Conservation (phyloP, 23 red algal genomes). For the Gracilaria gracilis region DNA sequence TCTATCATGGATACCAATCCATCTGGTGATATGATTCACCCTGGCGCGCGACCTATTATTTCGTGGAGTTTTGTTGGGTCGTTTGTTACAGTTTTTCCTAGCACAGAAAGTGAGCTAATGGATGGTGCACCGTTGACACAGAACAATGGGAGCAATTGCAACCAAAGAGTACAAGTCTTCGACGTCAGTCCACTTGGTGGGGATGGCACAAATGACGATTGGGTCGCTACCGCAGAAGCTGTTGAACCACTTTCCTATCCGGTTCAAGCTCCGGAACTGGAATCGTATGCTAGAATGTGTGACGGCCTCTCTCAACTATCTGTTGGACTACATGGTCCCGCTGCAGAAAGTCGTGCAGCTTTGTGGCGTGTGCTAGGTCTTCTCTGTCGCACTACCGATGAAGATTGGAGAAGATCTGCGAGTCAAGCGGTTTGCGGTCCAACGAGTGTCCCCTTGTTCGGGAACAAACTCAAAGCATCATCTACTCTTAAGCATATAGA, state of each 20-base stretch:
- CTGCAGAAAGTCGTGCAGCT: conserved; percentile 48
- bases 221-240: conserved; percentile 42
- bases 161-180: conserved; percentile 25
- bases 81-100: conserved; percentile 39
- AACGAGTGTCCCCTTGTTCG: conserved; percentile 45
- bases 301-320: conserved; percentile 34
- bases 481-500: conserved; percentile 4
- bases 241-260: conserved; percentile 32
- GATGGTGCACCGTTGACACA: neutral
- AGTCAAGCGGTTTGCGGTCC: conserved; percentile 39
- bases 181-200: conserved; percentile 5
- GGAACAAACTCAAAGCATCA: conserved; percentile 4
- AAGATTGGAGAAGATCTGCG: conserved; percentile 56
- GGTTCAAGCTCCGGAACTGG: neutral
- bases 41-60: conserved; percentile 32
- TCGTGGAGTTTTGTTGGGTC: conserved; percentile 67
- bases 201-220: conserved; percentile 49
- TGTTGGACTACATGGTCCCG: conserved; percentile 15
- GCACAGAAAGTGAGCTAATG: neutral
- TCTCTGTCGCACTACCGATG: conserved; percentile 8
- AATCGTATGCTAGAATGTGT: conserved; percentile 60
- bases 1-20: conserved; percentile 67
- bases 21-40: conserved; percentile 40
- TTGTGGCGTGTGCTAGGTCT: conserved; percentile 56
- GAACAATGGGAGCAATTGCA: neutral